Percentiles rank a stretch among this genome's conserved stretches.
Evolutionary conservation across 768 basidiomycete genomes (phyloP).

Genomic region (Leucosporidium scottii): DNA sequence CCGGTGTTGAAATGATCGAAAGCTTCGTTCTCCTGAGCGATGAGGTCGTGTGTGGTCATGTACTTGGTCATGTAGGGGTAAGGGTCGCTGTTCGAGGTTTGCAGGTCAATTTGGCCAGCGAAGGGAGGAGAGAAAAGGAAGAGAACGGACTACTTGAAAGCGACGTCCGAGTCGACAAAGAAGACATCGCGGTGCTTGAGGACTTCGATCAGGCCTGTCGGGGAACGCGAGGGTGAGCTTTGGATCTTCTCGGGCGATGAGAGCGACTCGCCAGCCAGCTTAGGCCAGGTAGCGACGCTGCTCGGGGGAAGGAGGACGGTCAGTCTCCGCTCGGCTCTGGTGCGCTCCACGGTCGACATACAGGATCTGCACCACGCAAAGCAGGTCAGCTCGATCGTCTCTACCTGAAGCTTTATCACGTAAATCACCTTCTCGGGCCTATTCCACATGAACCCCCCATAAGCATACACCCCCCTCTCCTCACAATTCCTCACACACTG

Average conservation of each 20-base stretch:
- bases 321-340: not conserved
- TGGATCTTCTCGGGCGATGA: too few species aligned
- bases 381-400: not conserved
- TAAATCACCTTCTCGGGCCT: constrained; percentile 15
- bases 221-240: not conserved
- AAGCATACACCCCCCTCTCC: constrained; percentile 12
- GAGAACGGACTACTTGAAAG: constrained; percentile 11
- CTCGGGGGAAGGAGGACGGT: not conserved
- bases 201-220: constrained; percentile 20
- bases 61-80: constrained; percentile 19
- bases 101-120: not conserved
- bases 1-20: constrained; percentile 24
- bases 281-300: constrained; percentile 26
- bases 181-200: constrained; percentile 20
- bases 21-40: constrained; percentile 18
- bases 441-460: constrained; percentile 12
- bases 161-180: constrained; percentile 28
- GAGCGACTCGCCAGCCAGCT: constrained; percentile 9
- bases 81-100: constrained; percentile 9
- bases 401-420: too few species aligned
- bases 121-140: not conserved
- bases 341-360: too few species aligned
- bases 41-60: constrained; percentile 17
- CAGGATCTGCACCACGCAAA: constrained; percentile 2
- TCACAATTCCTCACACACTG: constrained; percentile 14